Evolutionary conservation across 345 rosid genomes (phyloP), one percentile per base, ranked within the genome.

Genomic region (Physaria fendleri): DNA sequence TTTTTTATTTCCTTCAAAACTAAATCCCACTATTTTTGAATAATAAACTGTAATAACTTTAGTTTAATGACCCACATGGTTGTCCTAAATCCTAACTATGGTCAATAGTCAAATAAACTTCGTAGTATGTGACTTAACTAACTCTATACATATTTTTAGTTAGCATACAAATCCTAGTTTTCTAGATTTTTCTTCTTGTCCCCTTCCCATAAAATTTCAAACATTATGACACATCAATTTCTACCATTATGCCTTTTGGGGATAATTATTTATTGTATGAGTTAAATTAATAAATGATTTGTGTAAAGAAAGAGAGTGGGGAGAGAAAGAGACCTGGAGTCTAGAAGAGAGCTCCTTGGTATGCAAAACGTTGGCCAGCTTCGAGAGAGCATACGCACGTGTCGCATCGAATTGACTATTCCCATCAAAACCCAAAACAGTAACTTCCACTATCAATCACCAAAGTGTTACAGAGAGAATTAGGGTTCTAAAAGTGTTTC

Each of bases 381-480:
- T 94, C 78, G 99, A 94, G 78, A 90, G 88, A 64, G 99, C 96
- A 62, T 89, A 89, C 4, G 99, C 97, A 81, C 95, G 97, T 83
- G 99, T 87, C 68, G 97, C 78, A 27, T 87, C 92, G 73, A 79
- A 94, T 28, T 81, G 68, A 62, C 99, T 89, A 64, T 34, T 56
- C 74, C n/a, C 30, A 39, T 46, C 51, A 80, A 20, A 51, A 7
- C 59, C 20, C 3, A 41, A 25, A 49, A 8, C 56, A n/a, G n/a
- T n/a, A n/a, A n/a, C n/a, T n/a, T n/a, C n/a, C n/a, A n/a, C n/a
- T n/a, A n/a, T n/a, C n/a, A n/a, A n/a, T n/a, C n/a, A n/a, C n/a
- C n/a, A n/a, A n/a, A n/a, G n/a, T n/a, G n/a, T n/a, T n/a, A n/a
- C n/a, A n/a, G n/a, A n/a, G n/a, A n/a, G n/a, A n/a, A n/a, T n/a